Base-by-base conservation (phyloP, 345 rosid species). In the Linum usitatissimum region DNA sequence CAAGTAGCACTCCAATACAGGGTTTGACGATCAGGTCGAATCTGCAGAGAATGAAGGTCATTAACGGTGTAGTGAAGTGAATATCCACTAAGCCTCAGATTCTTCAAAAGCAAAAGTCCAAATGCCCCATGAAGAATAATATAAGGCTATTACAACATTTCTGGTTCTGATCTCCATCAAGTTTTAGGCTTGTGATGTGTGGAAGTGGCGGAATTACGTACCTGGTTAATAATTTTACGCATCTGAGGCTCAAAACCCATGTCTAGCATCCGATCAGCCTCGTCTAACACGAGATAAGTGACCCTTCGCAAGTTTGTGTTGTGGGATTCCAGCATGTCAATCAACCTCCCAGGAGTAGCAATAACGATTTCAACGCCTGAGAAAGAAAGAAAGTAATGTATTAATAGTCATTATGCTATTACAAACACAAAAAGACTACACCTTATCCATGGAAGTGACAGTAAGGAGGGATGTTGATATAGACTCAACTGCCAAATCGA, bases 211-310 rank as follows among this genome's bases (percentile, higher is more conserved):
- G 13, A 18, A 55, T 18, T 28, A n/a, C 5, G 10, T 54, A 91
- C 98, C 87, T 90, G 99, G 60, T 91, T 75, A 70, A 94, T 78
- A 72, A 90, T 83, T 80, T 94, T 94, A 51, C 86, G 77, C 62
- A 94, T 90, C 64, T 94, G 99, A 75, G 97, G 99, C 60, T 94
- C 97, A 64, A 94, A 94, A 6, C 99, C 99, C 99, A 94, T 94
- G 71, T 94, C 97, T 51, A 94, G 78, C 99, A 94, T 94, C 70
- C 99, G 79, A 83, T 94, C 99, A 64, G 99, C 99, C 70, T 94
- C 99, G 71, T 94, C 99, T 83, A 94, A 69, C 31, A 94, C 99
- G 62, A 94, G 90, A 70, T 94, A 94, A 49, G 99, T 94, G 69
- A 94, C 97, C 66, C 99, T 83, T 59, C 93, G 82, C 77, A 94